Evolutionary conservation across 2,329 filamentous ascomycete species (phyloP), one percentile per base, ranked within the genome.

Genomic region (Aspergillus fischeri): DNA sequence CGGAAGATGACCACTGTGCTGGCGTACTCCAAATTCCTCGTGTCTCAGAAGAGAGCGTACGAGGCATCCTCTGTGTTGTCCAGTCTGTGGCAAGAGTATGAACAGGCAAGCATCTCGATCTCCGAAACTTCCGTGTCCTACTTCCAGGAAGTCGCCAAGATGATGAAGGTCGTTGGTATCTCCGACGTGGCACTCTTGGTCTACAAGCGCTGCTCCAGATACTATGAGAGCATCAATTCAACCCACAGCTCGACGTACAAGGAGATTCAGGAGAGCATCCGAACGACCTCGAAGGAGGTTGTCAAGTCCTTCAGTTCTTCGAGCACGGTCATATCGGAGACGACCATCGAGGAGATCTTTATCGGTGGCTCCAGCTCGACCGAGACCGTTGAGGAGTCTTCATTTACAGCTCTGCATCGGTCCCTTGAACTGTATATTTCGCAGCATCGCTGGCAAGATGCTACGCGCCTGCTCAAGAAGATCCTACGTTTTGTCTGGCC

Each of bases 51-150:
- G 60, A 72, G 78, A 3, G 70, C 72, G 14, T 68, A 68, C 0
- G 80, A 83, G 58, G 73, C 78, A 0, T 75, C 77, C 2, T 74
- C 78, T 3, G 68, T 82, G 4, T 70, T 82, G 3, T 74, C 72
- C 2, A 76, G 75, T 9, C 66, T 80, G 21, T 81, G 78, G 76
- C 73, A 80, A 52, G 80, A 82, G 60, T 81, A 82, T 59, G 73
- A 78, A 54, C 73, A 77, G 48, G 75, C 74, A 48, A 76, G 74
- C 54, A 63, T 73, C 14, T 68, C 73, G 4, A 68, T 75, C 27
- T 73, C 76, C 0, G 75, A 78, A 56, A 71, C 67, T 10, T 73
- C 65, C 42, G 71, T 61, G 56, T 75, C 61, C 61, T 71, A 74
- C 6, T 68, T 77, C 51, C 57, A 67, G 7, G 71, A 75, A 53